Conservation (phyloP, 164 flowering plant genomes). For the Stephania cephalantha region DNA sequence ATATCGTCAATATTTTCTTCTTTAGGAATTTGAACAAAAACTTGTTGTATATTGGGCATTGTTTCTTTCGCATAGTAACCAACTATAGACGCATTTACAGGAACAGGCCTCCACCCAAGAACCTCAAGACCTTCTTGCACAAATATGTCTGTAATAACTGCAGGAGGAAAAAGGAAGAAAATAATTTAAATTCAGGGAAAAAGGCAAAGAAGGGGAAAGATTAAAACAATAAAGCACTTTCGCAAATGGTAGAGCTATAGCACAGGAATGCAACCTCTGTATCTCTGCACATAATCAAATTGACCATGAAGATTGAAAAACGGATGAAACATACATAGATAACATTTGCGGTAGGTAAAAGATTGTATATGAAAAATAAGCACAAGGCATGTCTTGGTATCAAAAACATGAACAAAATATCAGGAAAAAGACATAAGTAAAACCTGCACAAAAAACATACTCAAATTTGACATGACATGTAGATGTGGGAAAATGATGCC, state of each 20-base stretch:
- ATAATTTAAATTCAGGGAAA: not conserved
- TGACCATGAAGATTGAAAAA: not conserved
- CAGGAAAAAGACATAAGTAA: not conserved
- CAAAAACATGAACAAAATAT: not conserved
- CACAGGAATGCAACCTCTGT: not conserved
- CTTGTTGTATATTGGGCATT: constrained; percentile 90
- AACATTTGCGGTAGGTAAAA: not conserved
- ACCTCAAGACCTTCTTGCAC: constrained; percentile 92
- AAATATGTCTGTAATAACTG: constrained; percentile 64
- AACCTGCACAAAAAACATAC: not conserved
- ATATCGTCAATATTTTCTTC: constrained; percentile 83
- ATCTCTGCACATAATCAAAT: not conserved
- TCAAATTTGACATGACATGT: not conserved
- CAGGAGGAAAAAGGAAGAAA: constrained; percentile 25
- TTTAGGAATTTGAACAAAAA: constrained; percentile 65
- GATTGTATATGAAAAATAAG: not conserved
- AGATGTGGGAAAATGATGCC: not conserved
- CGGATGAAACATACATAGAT: not conserved
- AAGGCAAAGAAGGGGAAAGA: not conserved
- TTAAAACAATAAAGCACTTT: not conserved
- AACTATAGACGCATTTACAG: constrained; percentile 71
- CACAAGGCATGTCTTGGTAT: not conserved
- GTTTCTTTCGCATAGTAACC: constrained; percentile 86
- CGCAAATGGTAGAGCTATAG: not conserved
- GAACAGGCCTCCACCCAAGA: constrained; percentile 98